phyloP scores from a whole-genome alignment of 495 filamentous ascomycete genomes.

The Schizothecium vesticola region DNA sequence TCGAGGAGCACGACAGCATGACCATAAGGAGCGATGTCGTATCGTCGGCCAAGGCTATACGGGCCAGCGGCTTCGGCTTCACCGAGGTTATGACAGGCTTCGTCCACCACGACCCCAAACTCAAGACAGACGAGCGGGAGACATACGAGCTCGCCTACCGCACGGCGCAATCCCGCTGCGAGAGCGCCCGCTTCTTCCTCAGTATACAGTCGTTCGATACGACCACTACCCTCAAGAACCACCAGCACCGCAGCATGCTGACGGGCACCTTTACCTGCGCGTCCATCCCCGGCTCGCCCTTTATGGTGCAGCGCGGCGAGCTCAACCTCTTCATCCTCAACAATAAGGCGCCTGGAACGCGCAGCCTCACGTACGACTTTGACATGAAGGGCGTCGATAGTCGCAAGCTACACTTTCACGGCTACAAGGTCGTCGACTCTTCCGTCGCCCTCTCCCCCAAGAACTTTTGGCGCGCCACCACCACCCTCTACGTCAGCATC shows the following conservation, averaged over 20 bases:
- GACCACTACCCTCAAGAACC: conserved; percentile 34
- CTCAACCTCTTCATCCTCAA: conserved; percentile 56
- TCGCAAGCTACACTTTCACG: conserved; percentile 50
- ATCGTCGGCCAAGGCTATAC: conserved; percentile 34
- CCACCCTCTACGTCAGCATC: conserved; percentile 56
- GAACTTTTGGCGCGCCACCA: conserved; percentile 58
- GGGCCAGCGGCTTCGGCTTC: conserved; percentile 50
- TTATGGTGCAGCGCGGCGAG: conserved; percentile 54
- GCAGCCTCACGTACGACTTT: conserved; percentile 57
- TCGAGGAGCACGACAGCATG: conserved; percentile 31
- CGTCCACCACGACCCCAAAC: conserved; percentile 48
- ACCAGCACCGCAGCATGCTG: conserved; percentile 49
- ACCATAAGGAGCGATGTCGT: conserved; percentile 37
- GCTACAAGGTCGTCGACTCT: conserved; percentile 58
- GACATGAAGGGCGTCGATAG: conserved; percentile 52
- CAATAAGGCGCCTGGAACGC: conserved; percentile 48
- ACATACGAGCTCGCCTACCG: conserved; percentile 53
- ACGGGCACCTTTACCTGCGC: conserved; percentile 61
- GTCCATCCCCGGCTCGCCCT: conserved; percentile 50
- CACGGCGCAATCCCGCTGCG: conserved; percentile 45
- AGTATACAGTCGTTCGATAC: conserved; percentile 53
- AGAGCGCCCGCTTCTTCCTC: conserved; percentile 55
- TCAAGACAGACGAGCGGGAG: conserved; percentile 40
- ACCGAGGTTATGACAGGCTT: conserved; percentile 62
- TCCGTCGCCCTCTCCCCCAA: conserved; percentile 48